A percentile compares a stretch with the other conserved stretches of the same genome.
Conservation (phyloP, 805 yeast species). For the Sungouiella blattae region DNA sequence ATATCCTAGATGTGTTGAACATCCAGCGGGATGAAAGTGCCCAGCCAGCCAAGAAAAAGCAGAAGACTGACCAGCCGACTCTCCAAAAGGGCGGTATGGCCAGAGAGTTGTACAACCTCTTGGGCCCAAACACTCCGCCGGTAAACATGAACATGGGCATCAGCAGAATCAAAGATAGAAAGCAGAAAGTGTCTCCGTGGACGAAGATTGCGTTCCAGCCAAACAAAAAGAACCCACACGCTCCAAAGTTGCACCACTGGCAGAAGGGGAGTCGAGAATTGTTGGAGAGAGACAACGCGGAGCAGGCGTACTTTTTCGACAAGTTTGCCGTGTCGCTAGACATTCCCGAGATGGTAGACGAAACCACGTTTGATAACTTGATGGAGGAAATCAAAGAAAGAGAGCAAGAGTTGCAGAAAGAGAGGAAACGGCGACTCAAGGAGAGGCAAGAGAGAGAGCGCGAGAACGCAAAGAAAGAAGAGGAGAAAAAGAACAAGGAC, state of each 20-base stretch:
- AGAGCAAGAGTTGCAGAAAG: conserved; percentile 9
- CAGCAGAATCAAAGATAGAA: conserved; percentile 59
- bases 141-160: conserved; percentile 29
- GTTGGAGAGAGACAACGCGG: conserved; percentile 28
- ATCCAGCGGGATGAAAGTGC: conserved; percentile 47
- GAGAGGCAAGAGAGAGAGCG: conserved; percentile 8
- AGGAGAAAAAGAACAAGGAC: conserved; percentile 7
- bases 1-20: conserved; percentile 74
- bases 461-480: conserved; percentile 6
- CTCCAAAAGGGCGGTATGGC: conserved; percentile 64
- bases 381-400: conserved; percentile 40
- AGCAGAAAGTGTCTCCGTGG: conserved; percentile 82
- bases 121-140: conserved; percentile 93
- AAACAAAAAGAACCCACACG: conserved; percentile 46
- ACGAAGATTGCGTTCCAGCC: conserved; percentile 56
- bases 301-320: conserved; percentile 60
- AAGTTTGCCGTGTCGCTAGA: conserved; percentile 68
- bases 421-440: conserved; percentile 5
- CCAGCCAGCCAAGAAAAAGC: conserved; percentile 42
- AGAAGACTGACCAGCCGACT: conserved; percentile 19
- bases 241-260: conserved; percentile 69
- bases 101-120: conserved; percentile 79
- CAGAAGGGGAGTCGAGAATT: conserved; percentile 64
- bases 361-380: conserved; percentile 53
- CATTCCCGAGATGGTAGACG: conserved; percentile 63